These are phyloP conservation scores for Tricladium varicosporioides DNA, from an alignment of 2,329 filamentous ascomycete species.

Conservation along the genomic window DNA sequence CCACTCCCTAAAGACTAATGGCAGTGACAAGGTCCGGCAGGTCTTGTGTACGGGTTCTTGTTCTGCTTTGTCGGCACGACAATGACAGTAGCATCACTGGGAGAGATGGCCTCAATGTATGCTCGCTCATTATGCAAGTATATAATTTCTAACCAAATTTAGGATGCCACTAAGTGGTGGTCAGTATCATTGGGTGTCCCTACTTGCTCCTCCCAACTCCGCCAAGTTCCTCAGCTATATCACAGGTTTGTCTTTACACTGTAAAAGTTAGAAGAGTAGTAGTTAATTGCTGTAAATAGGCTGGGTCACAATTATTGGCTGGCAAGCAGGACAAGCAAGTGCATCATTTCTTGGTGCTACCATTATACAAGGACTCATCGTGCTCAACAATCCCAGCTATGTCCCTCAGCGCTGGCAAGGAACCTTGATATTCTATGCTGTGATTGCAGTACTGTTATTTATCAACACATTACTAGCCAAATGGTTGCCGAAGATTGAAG, in stretches of 20 bases:
- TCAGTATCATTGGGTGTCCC: constrained; percentile 41
- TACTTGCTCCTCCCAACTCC: constrained; percentile 42
- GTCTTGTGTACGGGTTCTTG: constrained; percentile 22
- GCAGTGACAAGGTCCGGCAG: constrained; percentile 14
- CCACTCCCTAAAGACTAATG: background rate
- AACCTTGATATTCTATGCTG: constrained; percentile 41
- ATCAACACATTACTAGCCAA: constrained; percentile 47
- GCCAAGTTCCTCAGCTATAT: constrained; percentile 55
- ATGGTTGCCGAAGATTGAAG: constrained; percentile 49
- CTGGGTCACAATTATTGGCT: constrained; percentile 50
- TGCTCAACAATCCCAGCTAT: constrained; percentile 37
- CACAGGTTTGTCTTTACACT: constrained; percentile 37
- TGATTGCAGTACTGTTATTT: constrained; percentile 39
- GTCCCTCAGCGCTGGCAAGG: constrained; percentile 40
- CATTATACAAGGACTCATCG: constrained; percentile 45
- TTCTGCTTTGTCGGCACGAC: constrained; percentile 17
- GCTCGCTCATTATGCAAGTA: background rate
- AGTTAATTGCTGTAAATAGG: constrained; percentile 34
- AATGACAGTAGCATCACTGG: constrained; percentile 17
- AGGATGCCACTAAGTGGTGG: constrained; percentile 1
- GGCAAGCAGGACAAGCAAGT: constrained; percentile 37
- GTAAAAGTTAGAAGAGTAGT: background rate
- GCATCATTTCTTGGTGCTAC: constrained; percentile 42
- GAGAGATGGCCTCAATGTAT: constrained; percentile 27
- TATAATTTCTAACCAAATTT: background rate